Conservation (phyloP, 441 rosid species). For the Brassica balearica region DNA sequence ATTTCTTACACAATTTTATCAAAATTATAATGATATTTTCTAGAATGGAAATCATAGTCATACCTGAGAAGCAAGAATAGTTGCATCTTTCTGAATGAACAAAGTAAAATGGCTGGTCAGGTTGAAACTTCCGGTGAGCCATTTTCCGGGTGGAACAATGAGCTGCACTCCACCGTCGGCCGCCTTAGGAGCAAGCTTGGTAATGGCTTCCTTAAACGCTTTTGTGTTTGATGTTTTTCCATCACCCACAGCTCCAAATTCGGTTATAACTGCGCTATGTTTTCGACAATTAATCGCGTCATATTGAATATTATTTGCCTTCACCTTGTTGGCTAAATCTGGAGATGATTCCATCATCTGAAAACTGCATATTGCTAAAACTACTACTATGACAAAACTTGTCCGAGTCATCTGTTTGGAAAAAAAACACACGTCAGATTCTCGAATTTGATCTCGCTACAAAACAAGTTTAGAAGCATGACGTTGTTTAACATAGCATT, state of each 20-base stretch:
- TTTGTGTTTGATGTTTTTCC: slow-evolving; percentile 65
- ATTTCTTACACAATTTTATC: background rate
- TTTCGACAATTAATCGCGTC: slow-evolving; percentile 56
- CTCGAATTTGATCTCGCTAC: background rate
- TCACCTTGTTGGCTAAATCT: background rate
- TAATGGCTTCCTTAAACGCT: slow-evolving; percentile 64
- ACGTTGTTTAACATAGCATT: background rate
- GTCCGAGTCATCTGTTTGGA: slow-evolving; percentile 32
- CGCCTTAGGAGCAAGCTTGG: slow-evolving; percentile 55
- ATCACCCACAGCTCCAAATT: slow-evolving; percentile 78
- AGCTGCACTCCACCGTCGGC: slow-evolving; percentile 62
- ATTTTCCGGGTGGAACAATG: slow-evolving; percentile 67
- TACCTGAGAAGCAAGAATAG: slow-evolving; percentile 77
- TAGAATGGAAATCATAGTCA: background rate
- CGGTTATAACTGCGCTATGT: slow-evolving; percentile 58
- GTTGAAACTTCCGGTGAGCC: slow-evolving; percentile 73
- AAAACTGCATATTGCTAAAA: slow-evolving; percentile 33
- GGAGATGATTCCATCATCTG: slow-evolving; percentile 33
- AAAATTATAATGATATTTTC: background rate
- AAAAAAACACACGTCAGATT: background rate
- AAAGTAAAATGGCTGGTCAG: slow-evolving; percentile 74
- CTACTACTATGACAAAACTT: slow-evolving; percentile 32
- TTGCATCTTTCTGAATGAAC: slow-evolving; percentile 60
- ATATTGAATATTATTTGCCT: slow-evolving; percentile 22
- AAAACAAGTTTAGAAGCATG: slow-evolving; percentile 1